Evolutionary conservation across 371 early-diverging fungal genomes (phyloP).

Genomic region (Basidiobolus heterosporus): DNA sequence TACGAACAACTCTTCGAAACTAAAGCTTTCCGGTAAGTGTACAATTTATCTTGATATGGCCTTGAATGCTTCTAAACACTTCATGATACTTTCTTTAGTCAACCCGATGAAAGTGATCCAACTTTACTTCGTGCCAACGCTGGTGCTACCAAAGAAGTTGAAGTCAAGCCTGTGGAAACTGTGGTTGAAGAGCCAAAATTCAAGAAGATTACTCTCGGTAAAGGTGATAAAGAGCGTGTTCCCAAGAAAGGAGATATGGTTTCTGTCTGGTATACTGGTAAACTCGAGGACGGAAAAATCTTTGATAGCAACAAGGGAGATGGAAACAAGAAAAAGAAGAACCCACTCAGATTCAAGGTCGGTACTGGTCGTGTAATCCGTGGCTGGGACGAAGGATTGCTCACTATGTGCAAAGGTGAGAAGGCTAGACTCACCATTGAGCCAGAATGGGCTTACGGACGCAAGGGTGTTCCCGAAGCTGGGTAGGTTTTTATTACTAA

Average conservation of each 20-base stretch:
- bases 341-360: slow-evolving; percentile 38
- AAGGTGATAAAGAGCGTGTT: slow-evolving; percentile 29
- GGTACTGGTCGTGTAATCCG: slow-evolving; percentile 21
- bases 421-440: slow-evolving; percentile 28
- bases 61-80: neutral
- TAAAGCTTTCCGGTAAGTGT: slow-evolving; percentile 25
- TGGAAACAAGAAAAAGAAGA: slow-evolving; percentile 27
- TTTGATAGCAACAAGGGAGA: slow-evolving; percentile 36
- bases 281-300: slow-evolving; percentile 35
- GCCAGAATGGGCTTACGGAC: slow-evolving; percentile 34
- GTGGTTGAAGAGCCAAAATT: slow-evolving; percentile 19
- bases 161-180: slow-evolving; percentile 7
- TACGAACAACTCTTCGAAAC: slow-evolving; percentile 34
- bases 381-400: slow-evolving; percentile 36
- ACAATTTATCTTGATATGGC: neutral
- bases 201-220: slow-evolving; percentile 25
- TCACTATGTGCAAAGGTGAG: slow-evolving; percentile 33
- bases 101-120: slow-evolving; percentile 3
- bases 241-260: slow-evolving; percentile 39
- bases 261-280: slow-evolving; percentile 25
- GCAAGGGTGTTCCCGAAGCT: slow-evolving; percentile 26
- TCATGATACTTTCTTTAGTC: slow-evolving; percentile 3
- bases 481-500: slow-evolving; percentile 3
- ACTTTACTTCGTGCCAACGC: neutral
- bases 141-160: slow-evolving; percentile 7